Base-by-base conservation (phyloP, 2,329 filamentous ascomycete genomes). In the Sclerotinia subarctica region DNA sequence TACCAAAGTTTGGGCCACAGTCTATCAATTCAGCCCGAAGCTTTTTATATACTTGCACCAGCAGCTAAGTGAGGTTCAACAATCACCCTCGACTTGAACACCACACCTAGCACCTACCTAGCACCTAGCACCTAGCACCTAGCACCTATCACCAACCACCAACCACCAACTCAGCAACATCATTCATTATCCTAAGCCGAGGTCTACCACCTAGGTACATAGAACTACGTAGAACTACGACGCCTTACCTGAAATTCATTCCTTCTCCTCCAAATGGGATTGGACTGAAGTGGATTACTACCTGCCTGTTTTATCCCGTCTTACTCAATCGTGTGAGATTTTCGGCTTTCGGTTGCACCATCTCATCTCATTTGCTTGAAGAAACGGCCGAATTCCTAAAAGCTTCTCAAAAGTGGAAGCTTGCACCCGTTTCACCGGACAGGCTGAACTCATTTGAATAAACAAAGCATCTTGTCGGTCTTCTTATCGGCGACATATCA, bases 401-500 rank as follows among this genome's bases (percentile, higher is more conserved):
- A 38, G 38, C 38, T 13, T 46, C 51, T 32, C 51, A 13, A 24
- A 49, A 51, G 64, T 66, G 62, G 62, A 53, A 58, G 64, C 52
- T 35, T 65, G 42, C 52, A 66, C 52, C 64, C 64, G 64, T 49
- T 66, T 29, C 64, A 66, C 64, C 64, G 52, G 38, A 66, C 29
- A 66, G 64, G 38, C 64, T 66, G 64, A 66, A 66, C 51, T 66
- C 63, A 17, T 29, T 19, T 26, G 24, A 15, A 47, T 21, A 19
- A 15, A 47, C 15, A 24, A 49, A 32, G 35, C 21, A 29, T 58
- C 63, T 47, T 65, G 63, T 42, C 52, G 38, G 63, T 57, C 60
- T 66, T 47, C 60, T 66, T 47, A 53, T 57, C 52, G 63, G 63
- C 63, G 64, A 66, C n/a, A 58, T 66, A 66, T 66, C 64, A 66